Conservation (phyloP, 768 basidiomycete species). For the Heimioporus sp. region DNA sequence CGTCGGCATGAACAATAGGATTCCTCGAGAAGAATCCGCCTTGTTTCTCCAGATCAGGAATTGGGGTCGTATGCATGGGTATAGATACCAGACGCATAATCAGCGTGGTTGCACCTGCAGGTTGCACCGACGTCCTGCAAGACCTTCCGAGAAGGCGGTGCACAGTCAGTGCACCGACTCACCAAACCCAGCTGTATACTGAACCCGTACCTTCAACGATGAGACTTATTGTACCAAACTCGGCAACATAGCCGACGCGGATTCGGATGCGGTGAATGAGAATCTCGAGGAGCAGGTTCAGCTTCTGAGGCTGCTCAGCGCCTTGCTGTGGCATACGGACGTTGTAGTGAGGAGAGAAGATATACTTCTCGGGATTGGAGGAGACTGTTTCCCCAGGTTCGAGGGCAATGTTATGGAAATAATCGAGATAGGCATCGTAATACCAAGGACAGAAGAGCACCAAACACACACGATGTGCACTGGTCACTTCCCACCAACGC, state of each 20-base stretch:
- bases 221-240: conserved; percentile 62
- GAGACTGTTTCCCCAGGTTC: conserved; percentile 29
- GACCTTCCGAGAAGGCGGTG: conserved; percentile 38
- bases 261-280: conserved; percentile 68
- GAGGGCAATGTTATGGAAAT: conserved; percentile 30
- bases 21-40: neutral
- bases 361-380: conserved; percentile 53
- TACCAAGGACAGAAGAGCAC: conserved; percentile 3
- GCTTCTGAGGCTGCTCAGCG: conserved; percentile 50
- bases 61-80: conserved; percentile 17
- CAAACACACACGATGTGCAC: conserved; percentile 9
- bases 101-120: conserved; percentile 33
- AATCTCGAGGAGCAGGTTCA: conserved; percentile 56
- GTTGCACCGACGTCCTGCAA: conserved; percentile 57
- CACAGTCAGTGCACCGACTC: neutral
- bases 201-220: conserved; percentile 53
- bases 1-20: neutral
- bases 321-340: conserved; percentile 27
- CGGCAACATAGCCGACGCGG: conserved; percentile 59
- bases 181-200: neutral
- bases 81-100: conserved; percentile 34
- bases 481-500: conserved; percentile 35
- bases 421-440: conserved; percentile 33
- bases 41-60: conserved; percentile 20
- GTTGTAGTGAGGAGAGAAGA: conserved; percentile 56